Conservation (phyloP, 805 yeast genomes). For the Yarrowia bubula region DNA sequence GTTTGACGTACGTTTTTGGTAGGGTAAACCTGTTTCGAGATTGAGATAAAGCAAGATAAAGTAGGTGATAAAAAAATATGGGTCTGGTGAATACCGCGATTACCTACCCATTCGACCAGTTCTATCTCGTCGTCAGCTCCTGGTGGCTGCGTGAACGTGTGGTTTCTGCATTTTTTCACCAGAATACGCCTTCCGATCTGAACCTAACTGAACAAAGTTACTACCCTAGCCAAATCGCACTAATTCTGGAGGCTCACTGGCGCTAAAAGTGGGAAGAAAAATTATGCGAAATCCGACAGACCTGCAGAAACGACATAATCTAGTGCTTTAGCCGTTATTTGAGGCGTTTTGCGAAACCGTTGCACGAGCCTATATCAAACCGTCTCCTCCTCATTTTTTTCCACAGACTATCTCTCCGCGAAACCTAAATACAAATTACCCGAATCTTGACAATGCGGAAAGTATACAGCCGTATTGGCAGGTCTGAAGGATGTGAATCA, state of each 20-base stretch:
- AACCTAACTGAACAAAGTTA: slow-evolving; percentile 1
- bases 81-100: no score
- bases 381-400: not conserved
- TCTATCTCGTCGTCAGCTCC: no score
- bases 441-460: slow-evolving; percentile 2
- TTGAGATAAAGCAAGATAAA: not conserved
- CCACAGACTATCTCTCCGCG: not conserved
- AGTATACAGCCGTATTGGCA: slow-evolving; percentile 7
- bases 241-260: not conserved
- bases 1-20: slow-evolving; percentile 18
- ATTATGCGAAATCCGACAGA: not conserved
- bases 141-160: not conserved
- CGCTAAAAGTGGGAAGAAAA: not conserved
- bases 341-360: not conserved
- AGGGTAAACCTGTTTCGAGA: slow-evolving; percentile 1
- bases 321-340: not conserved
- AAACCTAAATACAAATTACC: not conserved
- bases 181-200: slow-evolving; percentile 21
- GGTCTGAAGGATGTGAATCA: no score
- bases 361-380: no score
- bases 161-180: not conserved
- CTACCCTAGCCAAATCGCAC: slow-evolving; percentile 11
- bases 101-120: not conserved
- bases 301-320: slow-evolving; percentile 2
- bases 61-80: not conserved